Base-by-base conservation (phyloP, 257 asterid genomes). In the Handroanthus guayacan region DNA sequence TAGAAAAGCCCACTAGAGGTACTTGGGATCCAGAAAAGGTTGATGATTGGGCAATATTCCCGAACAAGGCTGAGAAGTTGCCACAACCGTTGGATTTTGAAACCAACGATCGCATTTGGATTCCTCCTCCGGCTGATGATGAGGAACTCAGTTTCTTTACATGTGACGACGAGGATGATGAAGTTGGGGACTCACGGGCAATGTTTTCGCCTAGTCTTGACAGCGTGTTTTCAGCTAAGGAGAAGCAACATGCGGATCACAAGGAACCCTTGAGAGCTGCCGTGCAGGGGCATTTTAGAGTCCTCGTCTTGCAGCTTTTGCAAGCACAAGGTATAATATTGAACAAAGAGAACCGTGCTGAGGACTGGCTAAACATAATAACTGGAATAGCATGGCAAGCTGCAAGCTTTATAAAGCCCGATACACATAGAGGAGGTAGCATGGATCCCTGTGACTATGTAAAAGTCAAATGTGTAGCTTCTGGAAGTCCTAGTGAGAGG, bases 351-450 rank as follows among this genome's bases (percentile, higher is more conserved):
- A 73, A 84, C 20, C n/a, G 73, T 73, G 73, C 72, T n/a, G 91
- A 81, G 72, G 86, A 88, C 16, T 95, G 99, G 99, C 80, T 95
- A 31, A 93, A 93, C 64, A 81, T 93, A 79, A 78, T 95, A 71
- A 89, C 93, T 39, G 43, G 82, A 48, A 54, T 95, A 51, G 88
- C 97, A 18, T 90, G 96, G 97, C 97, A 88, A 84, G 95, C 98
- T 52, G 99, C 98, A 36, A 93, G 86, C 51, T 93, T 79, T 74
- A 86, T 95, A 78, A 95, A 84, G 87, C 99, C 97, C 1, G 93
- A 95, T 86, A 90, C 96, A n/a, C 89, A 90, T 79, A 82, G 85
- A 83, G 99, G 97, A 66, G 99, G 99, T 62, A 95, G 99, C 87
- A 95, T 95, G 99, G 99, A 95, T 82, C 99, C 99, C 0, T 88